Percentiles rank a stretch among this genome's conserved stretches.
Conservation (phyloP, 2,329 filamentous ascomycete genomes). For the Diaporthe longicolla region DNA sequence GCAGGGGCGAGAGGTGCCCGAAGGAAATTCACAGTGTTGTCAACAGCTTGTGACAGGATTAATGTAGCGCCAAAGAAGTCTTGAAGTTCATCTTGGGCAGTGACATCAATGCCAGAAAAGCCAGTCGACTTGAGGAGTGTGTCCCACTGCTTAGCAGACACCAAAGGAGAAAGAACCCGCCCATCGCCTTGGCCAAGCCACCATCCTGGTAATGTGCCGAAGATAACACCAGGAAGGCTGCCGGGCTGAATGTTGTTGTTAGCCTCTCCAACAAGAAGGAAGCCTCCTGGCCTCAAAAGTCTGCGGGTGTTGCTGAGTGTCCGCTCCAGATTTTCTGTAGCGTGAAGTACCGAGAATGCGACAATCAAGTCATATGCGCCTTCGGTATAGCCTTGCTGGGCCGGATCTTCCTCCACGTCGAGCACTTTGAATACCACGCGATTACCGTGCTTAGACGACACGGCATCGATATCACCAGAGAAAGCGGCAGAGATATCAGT, state of each 20-base stretch:
- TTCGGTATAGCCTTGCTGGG: slow-evolving; percentile 50
- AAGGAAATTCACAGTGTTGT: slow-evolving; percentile 11
- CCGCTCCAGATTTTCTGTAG: slow-evolving; percentile 45
- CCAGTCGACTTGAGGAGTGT: not conserved
- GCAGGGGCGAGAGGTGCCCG: slow-evolving; percentile 11
- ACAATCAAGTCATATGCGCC: slow-evolving; percentile 51
- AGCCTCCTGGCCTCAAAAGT: slow-evolving; percentile 55
- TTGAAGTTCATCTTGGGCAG: not conserved
- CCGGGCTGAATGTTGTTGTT: slow-evolving; percentile 10
- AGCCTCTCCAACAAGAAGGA: slow-evolving; percentile 46
- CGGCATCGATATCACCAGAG: slow-evolving; percentile 50
- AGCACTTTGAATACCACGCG: slow-evolving; percentile 32
- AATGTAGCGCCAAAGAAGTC: not conserved
- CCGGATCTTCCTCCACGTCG: slow-evolving; percentile 49
- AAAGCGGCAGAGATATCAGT: slow-evolving; percentile 58
- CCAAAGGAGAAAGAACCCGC: slow-evolving; percentile 23
- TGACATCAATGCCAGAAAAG: slow-evolving; percentile 25
- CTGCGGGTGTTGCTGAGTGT: slow-evolving; percentile 47
- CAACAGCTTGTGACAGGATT: slow-evolving; percentile 31
- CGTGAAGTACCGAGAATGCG: slow-evolving; percentile 51
- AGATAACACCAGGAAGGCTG: slow-evolving; percentile 2
- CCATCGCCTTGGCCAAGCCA: slow-evolving; percentile 32
- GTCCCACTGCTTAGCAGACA: slow-evolving; percentile 6
- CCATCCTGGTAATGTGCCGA: slow-evolving; percentile 39
- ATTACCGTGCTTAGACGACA: not conserved